These are phyloP conservation scores for Penicillium occitanis DNA, from an alignment of 2,329 filamentous ascomycete species.

Conservation along the genomic window DNA sequence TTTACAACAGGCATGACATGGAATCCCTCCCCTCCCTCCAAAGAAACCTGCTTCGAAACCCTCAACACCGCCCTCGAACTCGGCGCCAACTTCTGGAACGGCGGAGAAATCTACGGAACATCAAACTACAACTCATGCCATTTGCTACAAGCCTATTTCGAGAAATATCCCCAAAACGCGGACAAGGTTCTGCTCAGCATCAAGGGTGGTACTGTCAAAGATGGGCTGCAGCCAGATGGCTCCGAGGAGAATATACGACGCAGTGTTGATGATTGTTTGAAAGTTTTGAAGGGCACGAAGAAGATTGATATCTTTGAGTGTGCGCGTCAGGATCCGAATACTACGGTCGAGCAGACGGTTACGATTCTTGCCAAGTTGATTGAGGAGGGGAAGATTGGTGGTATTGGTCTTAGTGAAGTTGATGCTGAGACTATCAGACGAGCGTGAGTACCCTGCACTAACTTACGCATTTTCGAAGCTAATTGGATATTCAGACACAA, in stretches of 20 bases:
- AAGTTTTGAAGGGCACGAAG: conserved; percentile 39
- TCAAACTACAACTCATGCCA: conserved; percentile 59
- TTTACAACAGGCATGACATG: conserved; percentile 22
- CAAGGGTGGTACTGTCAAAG: conserved; percentile 55
- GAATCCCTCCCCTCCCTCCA: conserved; percentile 21
- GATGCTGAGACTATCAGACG: conserved; percentile 47
- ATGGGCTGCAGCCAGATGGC: conserved; percentile 45
- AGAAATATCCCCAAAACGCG: conserved; percentile 63
- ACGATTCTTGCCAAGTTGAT: conserved; percentile 40
- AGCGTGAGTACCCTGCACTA: conserved; percentile 31
- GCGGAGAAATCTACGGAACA: conserved; percentile 64
- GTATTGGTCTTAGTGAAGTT: conserved; percentile 46
- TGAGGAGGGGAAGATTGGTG: conserved; percentile 47
- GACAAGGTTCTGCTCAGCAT: conserved; percentile 61
- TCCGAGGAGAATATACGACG: conserved; percentile 56
- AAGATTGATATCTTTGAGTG: conserved; percentile 62
- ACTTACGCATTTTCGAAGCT: not conserved
- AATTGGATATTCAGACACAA: conserved; percentile 11
- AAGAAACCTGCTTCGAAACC: conserved; percentile 23
- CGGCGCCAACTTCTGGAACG: conserved; percentile 60
- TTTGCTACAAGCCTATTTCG: conserved; percentile 63
- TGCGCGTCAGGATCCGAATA: conserved; percentile 56
- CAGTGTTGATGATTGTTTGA: conserved; percentile 59
- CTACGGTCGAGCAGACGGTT: conserved; percentile 51
- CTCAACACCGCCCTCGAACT: conserved; percentile 54